These are phyloP conservation scores for Blepharisma stoltei DNA, from an alignment of 73 alveolate species.

Conservation along the genomic window DNA sequence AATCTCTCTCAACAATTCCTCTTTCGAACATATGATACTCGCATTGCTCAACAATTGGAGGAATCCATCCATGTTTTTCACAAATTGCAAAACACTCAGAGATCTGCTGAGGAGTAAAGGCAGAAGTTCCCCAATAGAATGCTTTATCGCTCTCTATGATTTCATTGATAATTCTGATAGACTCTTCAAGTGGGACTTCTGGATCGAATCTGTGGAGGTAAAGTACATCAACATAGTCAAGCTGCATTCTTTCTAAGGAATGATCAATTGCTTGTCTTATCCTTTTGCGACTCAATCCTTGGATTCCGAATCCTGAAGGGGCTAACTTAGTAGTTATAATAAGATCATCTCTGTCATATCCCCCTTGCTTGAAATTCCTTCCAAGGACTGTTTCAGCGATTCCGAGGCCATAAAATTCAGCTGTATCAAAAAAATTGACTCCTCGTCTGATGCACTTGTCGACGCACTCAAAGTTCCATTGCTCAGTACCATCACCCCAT, in stretches of 20 bases:
- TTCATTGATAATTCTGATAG: slow-evolving; percentile 85
- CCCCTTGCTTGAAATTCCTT: slow-evolving; percentile 47
- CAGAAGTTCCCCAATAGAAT: slow-evolving; percentile 98
- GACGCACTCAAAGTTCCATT: slow-evolving; percentile 42
- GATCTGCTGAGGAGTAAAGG: slow-evolving; percentile 86
- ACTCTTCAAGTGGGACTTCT: slow-evolving; percentile 89
- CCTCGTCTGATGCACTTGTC: slow-evolving; percentile 76
- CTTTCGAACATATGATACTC: slow-evolving; percentile 83
- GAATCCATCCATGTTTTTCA: slow-evolving; percentile 57
- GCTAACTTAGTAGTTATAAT: slow-evolving; percentile 80
- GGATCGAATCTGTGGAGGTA: slow-evolving; percentile 90
- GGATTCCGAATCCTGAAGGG: slow-evolving; percentile 56
- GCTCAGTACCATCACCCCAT: slow-evolving; percentile 33
- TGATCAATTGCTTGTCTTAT: slow-evolving; percentile 78
- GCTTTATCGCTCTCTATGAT: slow-evolving; percentile 84
- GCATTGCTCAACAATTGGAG: slow-evolving; percentile 94
- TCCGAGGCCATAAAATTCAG: slow-evolving; percentile 93
- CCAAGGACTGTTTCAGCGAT: slow-evolving; percentile 67
- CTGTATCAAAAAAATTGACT: slow-evolving; percentile 94
- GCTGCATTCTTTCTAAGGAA: slow-evolving; percentile 74
- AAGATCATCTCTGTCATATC: slow-evolving; percentile 61
- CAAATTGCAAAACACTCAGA: slow-evolving; percentile 77
- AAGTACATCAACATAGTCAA: slow-evolving; percentile 85
- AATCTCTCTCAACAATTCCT: slow-evolving; percentile 85
- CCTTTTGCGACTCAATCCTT: slow-evolving; percentile 81